Evolutionary conservation across 2,329 filamentous ascomycete species (phyloP), one percentile per base, ranked within the genome.

Genomic region (Didymella lethalis): DNA sequence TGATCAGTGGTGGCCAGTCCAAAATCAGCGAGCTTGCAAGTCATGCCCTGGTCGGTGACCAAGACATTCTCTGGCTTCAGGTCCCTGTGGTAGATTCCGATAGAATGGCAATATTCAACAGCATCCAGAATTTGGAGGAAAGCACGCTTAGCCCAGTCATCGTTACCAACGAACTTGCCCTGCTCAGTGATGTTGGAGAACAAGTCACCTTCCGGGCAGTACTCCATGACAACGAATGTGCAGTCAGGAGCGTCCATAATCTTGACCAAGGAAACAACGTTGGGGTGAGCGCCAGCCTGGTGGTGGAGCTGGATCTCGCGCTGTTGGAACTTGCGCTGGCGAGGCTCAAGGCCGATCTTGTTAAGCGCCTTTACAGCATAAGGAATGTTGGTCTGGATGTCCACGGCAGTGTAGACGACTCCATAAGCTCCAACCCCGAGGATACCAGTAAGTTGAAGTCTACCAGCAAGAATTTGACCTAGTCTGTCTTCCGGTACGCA

Each of bases 11-110:
- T 98, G 59, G 95, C 95, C 54, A 99, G 86, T 75, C 95, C 95
- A 84, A 99, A 99, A 80, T 99, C 95, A 66, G 94, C 95, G 66
- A 99, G 86, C 82, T 98, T 97, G 74, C 97, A 92, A 34, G 92
- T 95, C 80, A 90, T 87, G 66, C 94, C 94, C 64, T 89, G 84
- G 81, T 97, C 90, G 70, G 91, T 90, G 57, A 99, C 94, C 74
- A 99, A 83, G 67, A 99, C 92, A 79, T 99, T 99, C 83, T 99
- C 95, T 59, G 95, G 95, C 85, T 99, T 99, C 63, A 99, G 84
- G 78, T 99, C 95, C 79, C 95, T 86, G 80, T 99, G 95, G 84
- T 96, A 99, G 76, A 99, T 96, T 73, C 93, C 93, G 72, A 93
- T 82, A 67, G 87, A 88, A 80, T 99, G 95, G 85, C 95, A 98